phyloP scores from a whole-genome alignment of 2,329 filamentous ascomycete genomes.

The Hawksworthiomyces lignivorus region DNA sequence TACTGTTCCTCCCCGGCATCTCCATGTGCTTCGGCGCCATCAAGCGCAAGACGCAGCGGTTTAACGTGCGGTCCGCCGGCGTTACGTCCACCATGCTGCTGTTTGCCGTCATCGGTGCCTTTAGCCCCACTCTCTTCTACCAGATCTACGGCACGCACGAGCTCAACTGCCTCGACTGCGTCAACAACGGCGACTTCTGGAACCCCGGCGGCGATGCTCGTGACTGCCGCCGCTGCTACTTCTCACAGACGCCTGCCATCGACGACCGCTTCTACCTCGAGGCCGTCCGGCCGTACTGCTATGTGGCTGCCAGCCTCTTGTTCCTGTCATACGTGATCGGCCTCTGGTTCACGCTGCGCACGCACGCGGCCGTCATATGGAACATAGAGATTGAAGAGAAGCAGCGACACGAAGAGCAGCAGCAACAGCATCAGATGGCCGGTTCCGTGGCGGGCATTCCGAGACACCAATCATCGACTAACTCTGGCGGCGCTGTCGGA shows the following conservation, averaged over 20 bases:
- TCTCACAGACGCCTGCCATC: slow-evolving; percentile 76
- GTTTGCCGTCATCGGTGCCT: slow-evolving; percentile 91
- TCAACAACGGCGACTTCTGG: slow-evolving; percentile 35
- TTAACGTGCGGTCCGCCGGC: slow-evolving; percentile 92
- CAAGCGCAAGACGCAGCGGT: slow-evolving; percentile 95
- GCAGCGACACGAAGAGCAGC: slow-evolving; percentile 46
- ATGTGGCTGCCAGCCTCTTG: slow-evolving; percentile 73
- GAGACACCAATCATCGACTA: slow-evolving; percentile 13
- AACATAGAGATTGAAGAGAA: slow-evolving; percentile 77
- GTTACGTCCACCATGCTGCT: slow-evolving; percentile 97
- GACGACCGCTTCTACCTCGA: slow-evolving; percentile 84
- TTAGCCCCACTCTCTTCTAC: slow-evolving; percentile 94
- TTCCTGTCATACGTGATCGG: slow-evolving; percentile 93
- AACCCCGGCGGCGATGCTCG: slow-evolving; percentile 34
- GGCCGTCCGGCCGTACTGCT: slow-evolving; percentile 89
- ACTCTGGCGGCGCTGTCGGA: too few species aligned
- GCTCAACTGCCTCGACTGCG: slow-evolving; percentile 69
- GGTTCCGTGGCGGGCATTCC: background rate
- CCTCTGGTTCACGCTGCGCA: slow-evolving; percentile 89
- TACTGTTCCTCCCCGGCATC: slow-evolving; percentile 85
- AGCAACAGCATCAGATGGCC: background rate
- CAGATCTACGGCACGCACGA: slow-evolving; percentile 98
- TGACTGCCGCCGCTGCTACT: slow-evolving; percentile 91
- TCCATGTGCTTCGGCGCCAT: slow-evolving; percentile 99
- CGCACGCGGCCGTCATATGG: slow-evolving; percentile 96